A percentile compares a stretch with the other conserved stretches of the same genome.
Evolutionary conservation across 108 stramenopile species (phyloP).

Genomic region (Fistulifera solaris): DNA sequence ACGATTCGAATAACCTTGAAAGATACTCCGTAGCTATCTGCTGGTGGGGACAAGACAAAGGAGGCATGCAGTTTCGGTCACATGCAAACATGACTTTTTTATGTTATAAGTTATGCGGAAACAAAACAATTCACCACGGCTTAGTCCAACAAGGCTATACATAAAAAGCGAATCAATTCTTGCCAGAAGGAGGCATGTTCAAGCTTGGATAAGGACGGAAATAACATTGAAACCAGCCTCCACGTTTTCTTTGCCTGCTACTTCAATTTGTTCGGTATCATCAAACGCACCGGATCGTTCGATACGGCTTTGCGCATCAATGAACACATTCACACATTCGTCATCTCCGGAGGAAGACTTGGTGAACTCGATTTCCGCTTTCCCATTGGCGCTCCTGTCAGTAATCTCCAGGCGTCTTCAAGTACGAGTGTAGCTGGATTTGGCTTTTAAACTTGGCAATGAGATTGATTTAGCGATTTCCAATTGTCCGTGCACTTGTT

Average conservation of each 20-base stretch:
- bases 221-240: constrained; percentile 97
- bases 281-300: constrained; percentile 89
- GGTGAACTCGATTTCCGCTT: constrained; percentile 88
- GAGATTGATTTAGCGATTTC: constrained; percentile 84
- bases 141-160: constrained; percentile 90
- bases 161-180: constrained; percentile 84
- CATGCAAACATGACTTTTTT: too few relatives aligned
- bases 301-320: constrained; percentile 85
- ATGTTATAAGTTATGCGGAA: too few relatives aligned
- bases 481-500: too few relatives aligned
- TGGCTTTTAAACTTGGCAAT: constrained; percentile 87
- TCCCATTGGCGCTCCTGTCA: constrained; percentile 91
- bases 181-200: constrained; percentile 90
- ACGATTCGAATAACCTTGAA: too few relatives aligned
- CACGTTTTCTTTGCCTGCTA: constrained; percentile 98
- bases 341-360: constrained; percentile 83
- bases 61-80: too few relatives aligned
- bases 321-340: constrained; percentile 91
- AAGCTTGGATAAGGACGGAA: constrained; percentile 93
- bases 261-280: constrained; percentile 97
- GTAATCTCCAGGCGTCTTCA: constrained; percentile 87
- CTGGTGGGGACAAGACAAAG: too few relatives aligned
- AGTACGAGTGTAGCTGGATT: constrained; percentile 78
- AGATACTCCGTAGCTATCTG: too few relatives aligned
- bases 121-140: too few relatives aligned